These are phyloP conservation scores for Nigrospora oryzae DNA, from an alignment of 2,329 filamentous ascomycete genomes.

Conservation along the genomic window DNA sequence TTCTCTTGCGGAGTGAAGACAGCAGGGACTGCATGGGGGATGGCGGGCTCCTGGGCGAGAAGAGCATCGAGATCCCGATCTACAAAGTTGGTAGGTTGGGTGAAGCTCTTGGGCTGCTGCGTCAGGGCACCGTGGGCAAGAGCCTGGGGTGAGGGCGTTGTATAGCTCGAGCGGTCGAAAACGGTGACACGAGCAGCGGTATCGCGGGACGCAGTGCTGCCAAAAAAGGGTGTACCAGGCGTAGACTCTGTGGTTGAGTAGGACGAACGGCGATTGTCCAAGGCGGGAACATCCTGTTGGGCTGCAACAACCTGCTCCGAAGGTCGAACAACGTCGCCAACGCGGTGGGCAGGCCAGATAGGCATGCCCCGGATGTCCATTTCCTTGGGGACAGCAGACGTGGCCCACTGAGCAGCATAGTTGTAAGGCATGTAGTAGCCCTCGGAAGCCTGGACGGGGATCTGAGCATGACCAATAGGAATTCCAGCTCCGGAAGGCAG, in stretches of 20 bases:
- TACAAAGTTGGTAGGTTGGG: conserved; percentile 21
- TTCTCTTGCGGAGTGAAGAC: conserved; percentile 78
- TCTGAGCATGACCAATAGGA: conserved; percentile 1
- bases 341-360: conserved; percentile 11
- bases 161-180: conserved; percentile 57
- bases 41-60: conserved; percentile 66
- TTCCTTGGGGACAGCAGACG: conserved; percentile 1
- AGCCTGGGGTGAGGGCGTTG: conserved; percentile 58
- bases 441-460: not conserved
- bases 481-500: not conserved
- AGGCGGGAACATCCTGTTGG: conserved; percentile 47
- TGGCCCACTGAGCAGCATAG: not conserved
- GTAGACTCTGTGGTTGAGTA: conserved; percentile 62
- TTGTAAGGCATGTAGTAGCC: not conserved
- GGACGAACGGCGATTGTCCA: conserved; percentile 59
- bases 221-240: conserved; percentile 58
- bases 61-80: conserved; percentile 54
- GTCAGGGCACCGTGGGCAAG: conserved; percentile 31
- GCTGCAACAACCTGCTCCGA: conserved; percentile 39
- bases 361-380: not conserved
- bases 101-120: conserved; percentile 29
- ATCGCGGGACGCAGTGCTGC: conserved; percentile 48
- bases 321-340: conserved; percentile 31
- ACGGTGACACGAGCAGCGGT: conserved; percentile 49
- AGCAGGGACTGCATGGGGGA: conserved; percentile 84